A percentile compares a stretch with the other conserved stretches of the same genome.
Conservation (phyloP, 345 rosid species). For the Gossypium herbaceum region DNA sequence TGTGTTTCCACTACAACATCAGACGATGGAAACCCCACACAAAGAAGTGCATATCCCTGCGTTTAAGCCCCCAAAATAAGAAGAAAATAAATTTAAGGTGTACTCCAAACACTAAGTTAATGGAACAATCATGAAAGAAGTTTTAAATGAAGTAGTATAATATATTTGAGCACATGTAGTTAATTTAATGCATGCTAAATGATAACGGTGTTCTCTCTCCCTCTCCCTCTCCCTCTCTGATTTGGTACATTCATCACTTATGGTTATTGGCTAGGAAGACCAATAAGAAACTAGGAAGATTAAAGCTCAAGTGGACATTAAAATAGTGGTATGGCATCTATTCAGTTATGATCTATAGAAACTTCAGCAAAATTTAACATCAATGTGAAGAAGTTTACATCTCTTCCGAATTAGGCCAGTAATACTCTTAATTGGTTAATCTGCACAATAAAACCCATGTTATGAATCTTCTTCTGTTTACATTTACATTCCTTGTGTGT, state of each 20-base stretch:
- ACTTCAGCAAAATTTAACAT: conserved; percentile 8
- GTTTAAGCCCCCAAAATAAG: conserved; percentile 9
- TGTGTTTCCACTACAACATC: conserved; percentile 94
- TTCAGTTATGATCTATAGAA: background rate
- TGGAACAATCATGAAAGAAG: background rate
- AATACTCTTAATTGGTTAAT: conserved; percentile 8
- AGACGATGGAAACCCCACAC: conserved; percentile 83
- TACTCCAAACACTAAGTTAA: background rate
- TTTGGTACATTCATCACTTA: background rate
- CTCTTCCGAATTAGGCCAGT: background rate
- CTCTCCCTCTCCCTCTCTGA: background rate
- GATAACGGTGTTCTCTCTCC: background rate
- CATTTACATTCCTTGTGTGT: background rate
- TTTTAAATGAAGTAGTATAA: background rate
- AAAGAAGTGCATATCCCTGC: conserved; percentile 94
- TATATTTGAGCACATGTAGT: background rate
- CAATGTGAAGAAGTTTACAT: conserved; percentile 1
- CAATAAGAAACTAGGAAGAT: conserved; percentile 2
- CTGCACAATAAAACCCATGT: background rate
- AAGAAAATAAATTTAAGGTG: background rate
- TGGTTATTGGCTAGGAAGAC: background rate
- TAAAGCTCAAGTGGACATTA: background rate
- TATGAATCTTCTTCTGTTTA: background rate
- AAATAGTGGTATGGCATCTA: background rate
- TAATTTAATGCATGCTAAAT: background rate